Evolutionary conservation across 257 asterid genomes (phyloP).

Genomic region (Avicennia marina): DNA sequence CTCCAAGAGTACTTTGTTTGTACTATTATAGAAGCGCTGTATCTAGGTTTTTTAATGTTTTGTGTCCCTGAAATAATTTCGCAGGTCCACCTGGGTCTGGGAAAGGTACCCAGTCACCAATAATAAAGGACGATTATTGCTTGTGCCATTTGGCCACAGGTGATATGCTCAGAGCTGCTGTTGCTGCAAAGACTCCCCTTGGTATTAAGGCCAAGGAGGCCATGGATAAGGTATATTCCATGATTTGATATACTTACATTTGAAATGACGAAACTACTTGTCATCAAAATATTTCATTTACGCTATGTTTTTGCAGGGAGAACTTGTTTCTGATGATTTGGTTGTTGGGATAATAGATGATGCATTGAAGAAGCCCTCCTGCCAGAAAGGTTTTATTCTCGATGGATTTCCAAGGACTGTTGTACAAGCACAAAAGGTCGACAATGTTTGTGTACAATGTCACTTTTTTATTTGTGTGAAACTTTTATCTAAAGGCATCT

Average conservation of each 20-base stretch:
- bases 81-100: slow-evolving; percentile 97
- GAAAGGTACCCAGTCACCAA: slow-evolving; percentile 93
- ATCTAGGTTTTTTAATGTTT: slow-evolving; percentile 9
- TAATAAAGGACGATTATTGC: slow-evolving; percentile 85
- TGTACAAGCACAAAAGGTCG: slow-evolving; percentile 89
- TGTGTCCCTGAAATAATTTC: slow-evolving; percentile 11
- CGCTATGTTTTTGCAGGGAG: slow-evolving; percentile 51
- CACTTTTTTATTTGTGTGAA: background rate
- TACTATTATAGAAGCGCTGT: background rate
- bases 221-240: slow-evolving; percentile 66
- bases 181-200: slow-evolving; percentile 87
- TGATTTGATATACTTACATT: background rate
- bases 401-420: slow-evolving; percentile 98
- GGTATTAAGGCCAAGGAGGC: slow-evolving; percentile 92
- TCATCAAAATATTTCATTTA: slow-evolving; percentile 16
- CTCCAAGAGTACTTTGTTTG: background rate
- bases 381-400: slow-evolving; percentile 93
- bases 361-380: slow-evolving; percentile 87
- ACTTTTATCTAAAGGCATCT: slow-evolving; percentile 9
- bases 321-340: slow-evolving; percentile 91
- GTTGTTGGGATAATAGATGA: slow-evolving; percentile 94
- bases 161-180: slow-evolving; percentile 97
- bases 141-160: slow-evolving; percentile 98
- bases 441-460: slow-evolving; percentile 2
- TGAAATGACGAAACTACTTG: slow-evolving; percentile 4